Evolutionary conservation across 148 eudicot genomes (phyloP).

Genomic region (Rhododendron simsii): DNA sequence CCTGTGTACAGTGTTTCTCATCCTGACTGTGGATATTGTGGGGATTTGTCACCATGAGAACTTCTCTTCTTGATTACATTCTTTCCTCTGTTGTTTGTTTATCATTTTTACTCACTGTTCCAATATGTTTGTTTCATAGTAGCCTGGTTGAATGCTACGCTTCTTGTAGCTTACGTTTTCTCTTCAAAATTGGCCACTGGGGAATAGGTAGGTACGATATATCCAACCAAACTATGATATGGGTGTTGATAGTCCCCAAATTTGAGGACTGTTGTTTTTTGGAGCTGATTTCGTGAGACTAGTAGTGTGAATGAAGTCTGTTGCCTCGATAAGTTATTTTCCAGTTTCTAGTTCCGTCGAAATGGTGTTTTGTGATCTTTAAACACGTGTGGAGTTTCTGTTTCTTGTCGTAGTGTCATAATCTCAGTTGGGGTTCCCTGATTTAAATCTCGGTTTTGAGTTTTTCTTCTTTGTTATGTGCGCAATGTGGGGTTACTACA

Average conservation of each 20-base stretch:
- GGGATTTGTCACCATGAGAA: background rate
- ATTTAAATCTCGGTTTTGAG: background rate
- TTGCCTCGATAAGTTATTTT: background rate
- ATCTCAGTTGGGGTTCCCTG: background rate
- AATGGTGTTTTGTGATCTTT: background rate
- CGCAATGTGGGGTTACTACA: background rate
- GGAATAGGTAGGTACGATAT: background rate
- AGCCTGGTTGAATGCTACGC: no score
- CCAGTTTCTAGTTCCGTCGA: background rate
- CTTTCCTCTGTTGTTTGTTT: background rate
- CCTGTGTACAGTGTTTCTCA: background rate
- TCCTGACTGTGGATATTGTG: background rate
- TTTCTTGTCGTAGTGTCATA: background rate
- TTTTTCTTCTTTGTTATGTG: constrained; percentile 3
- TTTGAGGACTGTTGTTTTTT: background rate
- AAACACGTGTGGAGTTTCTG: no score
- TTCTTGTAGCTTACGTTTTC: no score
- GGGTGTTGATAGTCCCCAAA: background rate
- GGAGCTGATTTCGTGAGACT: background rate
- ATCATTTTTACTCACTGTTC: no score
- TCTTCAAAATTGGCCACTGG: background rate
- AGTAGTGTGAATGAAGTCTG: background rate
- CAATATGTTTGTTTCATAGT: no score
- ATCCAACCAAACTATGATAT: background rate
- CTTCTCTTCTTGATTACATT: background rate